These are phyloP conservation scores for Zasmidium citrigriseum DNA, from an alignment of 2,329 filamentous ascomycete genomes.

Conservation along the genomic window DNA sequence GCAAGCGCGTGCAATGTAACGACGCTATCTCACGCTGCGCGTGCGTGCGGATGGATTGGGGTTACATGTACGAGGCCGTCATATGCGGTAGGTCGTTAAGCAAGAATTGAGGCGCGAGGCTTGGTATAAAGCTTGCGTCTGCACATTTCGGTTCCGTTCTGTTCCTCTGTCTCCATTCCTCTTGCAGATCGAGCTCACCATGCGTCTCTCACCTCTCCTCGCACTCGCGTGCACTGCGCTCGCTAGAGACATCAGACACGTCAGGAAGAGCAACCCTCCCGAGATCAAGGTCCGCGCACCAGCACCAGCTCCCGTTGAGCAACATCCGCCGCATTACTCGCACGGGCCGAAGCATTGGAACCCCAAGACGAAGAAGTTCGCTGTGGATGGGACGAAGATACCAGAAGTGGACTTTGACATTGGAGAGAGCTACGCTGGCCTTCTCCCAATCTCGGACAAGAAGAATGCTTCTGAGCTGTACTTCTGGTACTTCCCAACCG, in stretches of 20 bases:
- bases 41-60: too few species aligned
- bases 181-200: too few species aligned
- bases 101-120: too few species aligned
- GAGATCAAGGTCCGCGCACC: background rate
- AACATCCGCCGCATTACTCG: background rate
- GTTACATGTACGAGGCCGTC: too few species aligned
- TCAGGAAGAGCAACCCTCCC: background rate
- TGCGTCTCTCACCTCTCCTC: background rate
- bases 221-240: slow-evolving; percentile 3
- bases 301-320: background rate
- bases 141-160: too few species aligned
- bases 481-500: slow-evolving; percentile 52
- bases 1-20: too few species aligned
- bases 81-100: too few species aligned
- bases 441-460: slow-evolving; percentile 34
- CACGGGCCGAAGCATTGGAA: slow-evolving; percentile 36
- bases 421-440: slow-evolving; percentile 36
- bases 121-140: too few species aligned
- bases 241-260: background rate
- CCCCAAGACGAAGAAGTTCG: slow-evolving; percentile 45
- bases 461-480: slow-evolving; percentile 41
- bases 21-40: too few species aligned
- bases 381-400: slow-evolving; percentile 32
- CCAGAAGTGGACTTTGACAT: slow-evolving; percentile 39
- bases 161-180: too few species aligned